These are phyloP conservation scores for Thalassiosira ordinaria DNA, from an alignment of 352 stramenopile genomes.

Conservation along the genomic window DNA sequence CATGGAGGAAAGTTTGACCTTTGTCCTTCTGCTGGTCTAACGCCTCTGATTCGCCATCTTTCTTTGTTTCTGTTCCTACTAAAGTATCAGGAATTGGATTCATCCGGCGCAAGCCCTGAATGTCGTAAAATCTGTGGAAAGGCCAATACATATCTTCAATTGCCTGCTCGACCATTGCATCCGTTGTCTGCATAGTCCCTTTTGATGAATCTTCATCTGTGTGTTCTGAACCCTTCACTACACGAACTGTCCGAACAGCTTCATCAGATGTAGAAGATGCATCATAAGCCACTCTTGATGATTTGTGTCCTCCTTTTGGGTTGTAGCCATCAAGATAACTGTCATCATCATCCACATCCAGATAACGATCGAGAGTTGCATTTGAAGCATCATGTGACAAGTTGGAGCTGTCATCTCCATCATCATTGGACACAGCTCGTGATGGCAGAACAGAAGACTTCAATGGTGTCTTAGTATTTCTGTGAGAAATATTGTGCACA, in stretches of 20 bases:
- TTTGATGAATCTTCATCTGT: conserved; percentile 4
- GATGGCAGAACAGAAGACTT: conserved; percentile 70
- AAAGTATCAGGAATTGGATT: conserved; percentile 45
- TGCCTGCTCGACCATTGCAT: conserved; percentile 66
- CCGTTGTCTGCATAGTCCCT: conserved; percentile 27
- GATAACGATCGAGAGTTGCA: conserved; percentile 38
- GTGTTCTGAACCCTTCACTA: conserved; percentile 8
- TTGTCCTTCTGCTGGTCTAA: background rate
- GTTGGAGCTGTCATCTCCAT: conserved; percentile 38
- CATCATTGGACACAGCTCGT: conserved; percentile 83
- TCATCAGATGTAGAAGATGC: conserved; percentile 18
- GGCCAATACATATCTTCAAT: conserved; percentile 85
- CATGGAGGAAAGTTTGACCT: conserved; percentile 8
- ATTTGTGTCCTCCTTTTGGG: conserved; percentile 18
- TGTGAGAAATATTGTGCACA: conserved; percentile 87
- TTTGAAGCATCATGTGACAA: conserved; percentile 44
- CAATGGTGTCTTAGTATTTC: conserved; percentile 7
- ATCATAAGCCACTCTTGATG: conserved; percentile 12
- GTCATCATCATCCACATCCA: conserved; percentile 76
- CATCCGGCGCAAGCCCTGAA: conserved; percentile 74
- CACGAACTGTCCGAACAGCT: conserved; percentile 11
- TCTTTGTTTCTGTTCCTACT: conserved; percentile 21
- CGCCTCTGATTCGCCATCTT: conserved; percentile 6
- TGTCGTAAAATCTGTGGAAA: conserved; percentile 79
- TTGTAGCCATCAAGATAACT: conserved; percentile 75